A percentile compares a stretch with the other conserved stretches of the same genome.
These are phyloP conservation scores for Cryptosporidium muris DNA, from an alignment of 169 alveolate genomes.

Conservation along the genomic window DNA sequence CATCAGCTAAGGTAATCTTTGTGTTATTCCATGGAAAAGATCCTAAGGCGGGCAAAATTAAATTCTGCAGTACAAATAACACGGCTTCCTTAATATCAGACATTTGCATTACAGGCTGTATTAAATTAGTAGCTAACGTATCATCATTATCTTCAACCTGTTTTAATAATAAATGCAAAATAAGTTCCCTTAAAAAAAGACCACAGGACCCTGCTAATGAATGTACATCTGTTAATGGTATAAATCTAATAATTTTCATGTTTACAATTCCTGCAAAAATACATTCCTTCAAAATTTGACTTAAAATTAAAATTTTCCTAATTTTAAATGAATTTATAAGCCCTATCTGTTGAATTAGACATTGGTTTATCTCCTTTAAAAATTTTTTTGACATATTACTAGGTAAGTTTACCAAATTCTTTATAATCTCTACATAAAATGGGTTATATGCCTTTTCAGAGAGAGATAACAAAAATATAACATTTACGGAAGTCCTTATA, in stretches of 20 bases:
- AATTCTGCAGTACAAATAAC: not conserved
- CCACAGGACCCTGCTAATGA: constrained; percentile 14
- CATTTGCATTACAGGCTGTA: constrained; percentile 7
- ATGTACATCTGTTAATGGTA: constrained; percentile 1
- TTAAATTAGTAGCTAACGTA: not conserved
- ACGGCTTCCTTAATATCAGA: constrained; percentile 20
- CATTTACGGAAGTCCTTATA: constrained; percentile 12
- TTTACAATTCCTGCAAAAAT: constrained; percentile 33
- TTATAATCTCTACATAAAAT: constrained; percentile 27
- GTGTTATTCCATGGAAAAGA: not conserved
- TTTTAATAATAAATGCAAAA: not conserved
- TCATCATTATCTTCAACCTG: not conserved
- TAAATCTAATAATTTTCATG: constrained; percentile 29
- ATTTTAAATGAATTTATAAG: constrained; percentile 14
- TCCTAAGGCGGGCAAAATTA: constrained; percentile 47
- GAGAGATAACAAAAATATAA: constrained; percentile 28
- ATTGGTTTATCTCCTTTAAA: not conserved
- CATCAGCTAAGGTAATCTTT: constrained; percentile 8
- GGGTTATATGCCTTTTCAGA: constrained; percentile 35
- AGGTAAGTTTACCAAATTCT: constrained; percentile 32
- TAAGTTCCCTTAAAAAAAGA: constrained; percentile 28
- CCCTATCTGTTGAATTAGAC: constrained; percentile 37
- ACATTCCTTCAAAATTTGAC: constrained; percentile 32
- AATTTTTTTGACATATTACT: constrained; percentile 37
- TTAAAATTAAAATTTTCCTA: constrained; percentile 27